Base-by-base conservation (phyloP, 2,329 filamentous ascomycete species). In the Polychaeton citri region DNA sequence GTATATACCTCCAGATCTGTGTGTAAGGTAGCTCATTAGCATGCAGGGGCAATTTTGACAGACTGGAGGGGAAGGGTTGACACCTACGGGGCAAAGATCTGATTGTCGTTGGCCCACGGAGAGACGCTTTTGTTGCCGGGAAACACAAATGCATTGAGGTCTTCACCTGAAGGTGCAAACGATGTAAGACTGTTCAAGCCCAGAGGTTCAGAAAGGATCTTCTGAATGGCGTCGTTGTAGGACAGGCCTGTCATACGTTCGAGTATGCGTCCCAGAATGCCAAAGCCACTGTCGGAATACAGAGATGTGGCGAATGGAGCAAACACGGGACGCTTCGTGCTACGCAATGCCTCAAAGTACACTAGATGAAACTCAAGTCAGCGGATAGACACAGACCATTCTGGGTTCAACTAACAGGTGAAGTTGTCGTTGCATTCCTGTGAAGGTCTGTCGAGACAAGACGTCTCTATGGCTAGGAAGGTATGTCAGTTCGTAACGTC, bases 221-320 rank as follows among this genome's bases (percentile, higher is more conserved):
- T 43, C 12, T 58, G 36, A 2, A 68, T 38, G 1, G 62, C 42
- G 1, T 55, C 44, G 12, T 50, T 42, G 26, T 58, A 65, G 0
- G 49, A 42, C 30, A 58, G 53, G 2, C 56, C 54, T 0, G 58
- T 60, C 5, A 68, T 59, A 3, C 48, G 55, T 45, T 58, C 64
- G 24, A 57, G 49, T 18, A 50, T 60, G 49, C 55, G 62, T 30
- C 42, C 62, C 33, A 61, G 38, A 3, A 60, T 42, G 33, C 52
- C 52, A 26, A 55, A 63, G 2, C 49, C 51, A 4, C 52, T 52
- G 33, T 64, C 60, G 3, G 59, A 57, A 40, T 61, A 61, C 1
- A 46, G 45, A 0, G 53, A 50, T 0, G 49, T 55, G 5, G 53
- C 49, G 38, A 47, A 62, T 19, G 47, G 50, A 39, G 52, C 36